Percentiles rank a stretch among this genome's conserved stretches.
Conservation (phyloP, 2,329 filamentous ascomycete genomes). For the Hypoxylon sp. region DNA sequence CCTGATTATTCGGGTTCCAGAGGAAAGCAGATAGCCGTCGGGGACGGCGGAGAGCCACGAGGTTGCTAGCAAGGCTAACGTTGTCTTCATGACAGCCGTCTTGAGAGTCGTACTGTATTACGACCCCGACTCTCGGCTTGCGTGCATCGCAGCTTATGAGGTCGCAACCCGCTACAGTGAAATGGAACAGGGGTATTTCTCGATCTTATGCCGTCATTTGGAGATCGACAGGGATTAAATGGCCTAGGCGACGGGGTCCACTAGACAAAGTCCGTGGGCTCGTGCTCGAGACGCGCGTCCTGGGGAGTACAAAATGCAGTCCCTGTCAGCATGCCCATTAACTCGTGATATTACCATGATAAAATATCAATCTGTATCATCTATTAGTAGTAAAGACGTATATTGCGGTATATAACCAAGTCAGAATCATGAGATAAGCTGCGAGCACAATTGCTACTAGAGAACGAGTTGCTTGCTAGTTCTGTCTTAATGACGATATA, state of each 20-base stretch:
- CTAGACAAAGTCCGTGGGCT: constrained; percentile 42
- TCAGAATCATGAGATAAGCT: background rate
- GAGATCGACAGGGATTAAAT: constrained; percentile 42
- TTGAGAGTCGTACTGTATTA: constrained; percentile 17
- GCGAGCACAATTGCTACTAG: background rate
- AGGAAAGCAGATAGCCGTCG: constrained; percentile 2
- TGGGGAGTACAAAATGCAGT: constrained; percentile 40
- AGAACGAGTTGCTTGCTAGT: background rate
- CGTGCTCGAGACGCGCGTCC: constrained; percentile 48
- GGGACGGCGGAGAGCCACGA: constrained; percentile 16
- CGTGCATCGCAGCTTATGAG: constrained; percentile 29
- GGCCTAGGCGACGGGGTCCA: constrained; percentile 36
- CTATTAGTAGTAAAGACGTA: constrained; percentile 10
- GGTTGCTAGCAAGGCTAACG: constrained; percentile 16
- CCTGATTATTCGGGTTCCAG: constrained; percentile 34
- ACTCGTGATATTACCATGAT: background rate
- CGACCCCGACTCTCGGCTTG: constrained; percentile 13
- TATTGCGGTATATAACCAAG: constrained; percentile 16
- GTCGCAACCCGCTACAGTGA: constrained; percentile 33
- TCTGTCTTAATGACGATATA: constrained; percentile 3
- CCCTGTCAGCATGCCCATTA: constrained; percentile 31
- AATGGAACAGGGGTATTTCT: constrained; percentile 30
- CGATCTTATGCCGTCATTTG: constrained; percentile 46
- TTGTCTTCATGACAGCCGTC: constrained; percentile 3
- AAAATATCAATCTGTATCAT: constrained; percentile 24